phyloP scores from a whole-genome alignment of 1,284 basidiomycete genomes.

The Cystobasidiaceae sp. region DNA sequence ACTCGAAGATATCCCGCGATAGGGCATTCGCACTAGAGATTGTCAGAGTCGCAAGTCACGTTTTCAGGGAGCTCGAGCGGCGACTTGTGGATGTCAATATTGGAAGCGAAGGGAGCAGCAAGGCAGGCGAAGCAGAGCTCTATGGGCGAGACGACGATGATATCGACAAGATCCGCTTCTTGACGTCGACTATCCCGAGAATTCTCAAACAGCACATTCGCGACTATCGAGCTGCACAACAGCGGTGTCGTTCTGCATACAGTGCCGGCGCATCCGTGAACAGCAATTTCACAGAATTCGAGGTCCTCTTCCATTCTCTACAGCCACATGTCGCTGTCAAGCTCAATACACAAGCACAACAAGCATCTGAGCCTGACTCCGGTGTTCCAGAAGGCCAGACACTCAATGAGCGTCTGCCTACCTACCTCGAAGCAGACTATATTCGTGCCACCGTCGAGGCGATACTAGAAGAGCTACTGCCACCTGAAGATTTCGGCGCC shows the following conservation, averaged over 20 bases:
- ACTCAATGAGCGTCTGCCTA: constrained; percentile 1
- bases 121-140: background rate
- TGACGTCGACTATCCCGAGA: constrained; percentile 58
- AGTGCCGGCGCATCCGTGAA: constrained; percentile 40
- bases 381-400: background rate
- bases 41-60: constrained; percentile 55
- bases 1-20: constrained; percentile 72
- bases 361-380: background rate
- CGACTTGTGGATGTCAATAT: constrained; percentile 52
- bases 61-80: constrained; percentile 60
- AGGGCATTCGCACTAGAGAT: constrained; percentile 70
- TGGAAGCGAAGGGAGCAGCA: background rate
- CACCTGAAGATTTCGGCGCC: constrained; percentile 62
- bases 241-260: constrained; percentile 59
- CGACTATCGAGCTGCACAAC: constrained; percentile 63
- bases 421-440: constrained; percentile 62
- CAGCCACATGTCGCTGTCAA: constrained; percentile 71
- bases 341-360: background rate
- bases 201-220: constrained; percentile 64
- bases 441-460: constrained; percentile 67
- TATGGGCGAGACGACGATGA: background rate
- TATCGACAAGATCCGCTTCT: constrained; percentile 56
- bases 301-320: constrained; percentile 64
- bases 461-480: constrained; percentile 61
- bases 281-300: constrained; percentile 44